Base-by-base conservation (phyloP, 352 stramenopile genomes). In the Discostella stelligera region DNA sequence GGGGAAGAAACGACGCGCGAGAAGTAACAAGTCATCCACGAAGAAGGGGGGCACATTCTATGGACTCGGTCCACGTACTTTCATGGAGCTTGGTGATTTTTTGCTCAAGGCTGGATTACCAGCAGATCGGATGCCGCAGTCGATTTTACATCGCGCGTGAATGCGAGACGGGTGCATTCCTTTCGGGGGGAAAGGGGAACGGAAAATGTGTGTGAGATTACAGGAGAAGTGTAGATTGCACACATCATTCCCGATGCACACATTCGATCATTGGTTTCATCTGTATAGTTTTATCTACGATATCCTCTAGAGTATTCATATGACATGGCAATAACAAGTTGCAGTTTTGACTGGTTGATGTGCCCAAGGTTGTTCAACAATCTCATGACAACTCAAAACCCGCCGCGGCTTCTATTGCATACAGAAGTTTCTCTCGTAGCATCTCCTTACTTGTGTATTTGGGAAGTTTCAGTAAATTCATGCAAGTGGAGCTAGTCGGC, bases 381-480 rank as follows among this genome's bases (percentile, higher is more conserved):
- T 44, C 37, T 65, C 85, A 93, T 16, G 83, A 97, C 81, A 98
- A 93, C 75, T 99, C 96, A 88, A 99, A 99, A 59, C 97, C 97
- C 5, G 95, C 93, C 32, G 91, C 93, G 0, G 95, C 95, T 63
- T 94, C 94, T 71, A 99, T 98, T 25, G 97, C 93, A 65, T 95
- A 93, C 13, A 98, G 68, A 20, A 99, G 81, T 84, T 98, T 98
- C 21, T 94, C 85, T 27, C 90, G 88, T 71, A 99, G 82, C 60
- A 97, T 90, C 56, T 95, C 90, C 75, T 95, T 95, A 30, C 85
- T 95, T 32, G 88, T 90, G 81, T 98, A 98, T 60, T 96, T 97
- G 9, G 96, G 97, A 20, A 99, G 90, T 85, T 99, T 98, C 53
- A 99, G 89, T 21, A 97, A 94, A 86, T 99, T 98, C 90, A 99